Percentiles rank a stretch among this genome's conserved stretches.
Conservation (phyloP, 441 rosid species). For the Theobroma grandiflorum region DNA sequence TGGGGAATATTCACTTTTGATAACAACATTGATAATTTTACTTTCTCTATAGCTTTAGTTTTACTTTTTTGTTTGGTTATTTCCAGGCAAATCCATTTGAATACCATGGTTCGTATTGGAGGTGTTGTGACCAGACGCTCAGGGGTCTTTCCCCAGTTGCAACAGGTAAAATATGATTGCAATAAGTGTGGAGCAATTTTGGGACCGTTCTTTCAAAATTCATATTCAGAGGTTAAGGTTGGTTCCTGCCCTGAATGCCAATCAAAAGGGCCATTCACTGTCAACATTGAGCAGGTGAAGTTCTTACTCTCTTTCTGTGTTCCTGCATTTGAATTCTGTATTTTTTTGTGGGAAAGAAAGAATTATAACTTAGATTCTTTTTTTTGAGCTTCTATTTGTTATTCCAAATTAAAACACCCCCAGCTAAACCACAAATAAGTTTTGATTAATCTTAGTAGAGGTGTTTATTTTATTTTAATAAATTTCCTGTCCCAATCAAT, state of each 20-base stretch:
- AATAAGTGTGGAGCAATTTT: slow-evolving; percentile 90
- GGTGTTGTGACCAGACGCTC: slow-evolving; percentile 98
- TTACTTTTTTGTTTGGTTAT: slow-evolving; percentile 20
- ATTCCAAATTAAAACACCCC: neutral
- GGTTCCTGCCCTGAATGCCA: slow-evolving; percentile 99
- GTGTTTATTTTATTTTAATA: neutral
- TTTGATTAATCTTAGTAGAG: neutral
- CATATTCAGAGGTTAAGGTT: slow-evolving; percentile 97
- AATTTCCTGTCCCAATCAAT: neutral
- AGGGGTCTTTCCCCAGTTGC: slow-evolving; percentile 98
- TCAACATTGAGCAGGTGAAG: slow-evolving; percentile 92
- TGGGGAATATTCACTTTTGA: slow-evolving; percentile 6
- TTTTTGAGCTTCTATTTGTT: neutral
- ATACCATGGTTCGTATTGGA: slow-evolving; percentile 98
- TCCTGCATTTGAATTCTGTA: slow-evolving; percentile 20
- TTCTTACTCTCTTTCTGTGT: slow-evolving; percentile 12
- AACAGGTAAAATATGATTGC: slow-evolving; percentile 98
- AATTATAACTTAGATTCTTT: neutral
- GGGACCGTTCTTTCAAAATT: slow-evolving; percentile 97
- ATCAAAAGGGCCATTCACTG: slow-evolving; percentile 96
- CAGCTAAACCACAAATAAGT: neutral
- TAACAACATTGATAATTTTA: neutral
- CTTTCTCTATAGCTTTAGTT: slow-evolving; percentile 7
- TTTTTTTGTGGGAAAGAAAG: slow-evolving; percentile 14
- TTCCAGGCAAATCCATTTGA: slow-evolving; percentile 93